Percentiles rank a stretch among this genome's conserved stretches.
Conservation (phyloP, 441 rosid species). For the Populus hybrid region DNA sequence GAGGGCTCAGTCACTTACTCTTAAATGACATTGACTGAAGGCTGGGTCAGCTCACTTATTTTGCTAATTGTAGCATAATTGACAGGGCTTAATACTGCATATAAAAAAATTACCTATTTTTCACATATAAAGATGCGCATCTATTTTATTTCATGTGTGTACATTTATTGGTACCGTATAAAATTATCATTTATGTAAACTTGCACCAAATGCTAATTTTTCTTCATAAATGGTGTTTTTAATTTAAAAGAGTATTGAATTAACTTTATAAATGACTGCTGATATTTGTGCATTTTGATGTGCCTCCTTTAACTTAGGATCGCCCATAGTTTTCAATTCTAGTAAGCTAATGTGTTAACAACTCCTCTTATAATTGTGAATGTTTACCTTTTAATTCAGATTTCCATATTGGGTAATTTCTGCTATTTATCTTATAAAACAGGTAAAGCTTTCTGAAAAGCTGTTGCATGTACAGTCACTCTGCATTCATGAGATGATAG, state of each 20-base stretch:
- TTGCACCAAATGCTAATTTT: neutral
- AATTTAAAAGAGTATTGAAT: neutral
- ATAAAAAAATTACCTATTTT: neutral
- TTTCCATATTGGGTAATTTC: constrained; percentile 17
- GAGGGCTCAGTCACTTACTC: neutral
- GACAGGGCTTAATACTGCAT: neutral
- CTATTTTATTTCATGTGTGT: neutral
- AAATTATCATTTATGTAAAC: neutral
- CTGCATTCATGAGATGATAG: no score
- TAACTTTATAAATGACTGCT: neutral
- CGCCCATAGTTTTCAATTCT: neutral
- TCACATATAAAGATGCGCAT: no score
- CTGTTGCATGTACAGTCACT: no score
- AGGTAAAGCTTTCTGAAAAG: constrained; percentile 65
- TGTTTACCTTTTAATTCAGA: neutral
- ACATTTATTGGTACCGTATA: neutral
- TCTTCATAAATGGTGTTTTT: neutral
- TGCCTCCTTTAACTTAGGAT: neutral
- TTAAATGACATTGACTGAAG: neutral
- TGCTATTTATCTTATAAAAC: constrained; percentile 20
- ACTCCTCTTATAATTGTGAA: neutral
- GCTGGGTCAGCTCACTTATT: constrained; percentile 1
- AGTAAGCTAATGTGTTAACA: neutral
- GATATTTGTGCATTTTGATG: neutral
- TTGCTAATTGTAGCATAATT: neutral